phyloP scores from a whole-genome alignment of 1,284 basidiomycete species.

The Earliella scabrosa region DNA sequence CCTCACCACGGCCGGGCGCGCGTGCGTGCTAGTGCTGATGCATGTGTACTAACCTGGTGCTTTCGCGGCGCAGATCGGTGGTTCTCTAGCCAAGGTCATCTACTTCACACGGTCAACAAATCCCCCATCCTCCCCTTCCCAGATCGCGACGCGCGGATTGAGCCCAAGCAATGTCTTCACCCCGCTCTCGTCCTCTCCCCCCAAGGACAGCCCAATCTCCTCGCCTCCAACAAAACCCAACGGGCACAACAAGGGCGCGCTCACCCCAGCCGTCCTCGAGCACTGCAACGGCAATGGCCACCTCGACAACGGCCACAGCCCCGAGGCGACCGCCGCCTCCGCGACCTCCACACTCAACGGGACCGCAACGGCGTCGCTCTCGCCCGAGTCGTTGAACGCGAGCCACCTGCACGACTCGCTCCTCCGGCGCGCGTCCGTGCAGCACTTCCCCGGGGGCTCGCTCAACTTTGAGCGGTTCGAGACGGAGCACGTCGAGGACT shows the following conservation, averaged over 20 bases:
- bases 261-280: conserved; percentile 82
- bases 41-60: neutral
- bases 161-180: conserved; percentile 52
- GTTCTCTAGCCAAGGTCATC: conserved; percentile 97
- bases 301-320: conserved; percentile 2
- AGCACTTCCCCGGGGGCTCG: conserved; percentile 93
- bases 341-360: conserved; percentile 14
- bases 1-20: neutral
- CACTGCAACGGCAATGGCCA: conserved; percentile 36
- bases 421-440: conserved; percentile 69
- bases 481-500: conserved; percentile 86
- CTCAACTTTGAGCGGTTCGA: conserved; percentile 99
- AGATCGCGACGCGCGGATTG: conserved; percentile 60
- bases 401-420: conserved; percentile 64
- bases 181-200: conserved; percentile 54
- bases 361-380: conserved; percentile 24
- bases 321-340: conserved; percentile 14
- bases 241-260: conserved; percentile 64
- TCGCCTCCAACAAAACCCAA: conserved; percentile 23
- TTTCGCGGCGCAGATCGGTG: conserved; percentile 74
- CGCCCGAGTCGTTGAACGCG: conserved; percentile 44
- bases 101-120: conserved; percentile 95
- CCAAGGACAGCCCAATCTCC: conserved; percentile 26
- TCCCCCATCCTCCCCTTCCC: conserved; percentile 71
- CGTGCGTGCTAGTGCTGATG: too few relatives aligned